phyloP scores from a whole-genome alignment of 768 basidiomycete genomes.

The Auricularia sp. region DNA sequence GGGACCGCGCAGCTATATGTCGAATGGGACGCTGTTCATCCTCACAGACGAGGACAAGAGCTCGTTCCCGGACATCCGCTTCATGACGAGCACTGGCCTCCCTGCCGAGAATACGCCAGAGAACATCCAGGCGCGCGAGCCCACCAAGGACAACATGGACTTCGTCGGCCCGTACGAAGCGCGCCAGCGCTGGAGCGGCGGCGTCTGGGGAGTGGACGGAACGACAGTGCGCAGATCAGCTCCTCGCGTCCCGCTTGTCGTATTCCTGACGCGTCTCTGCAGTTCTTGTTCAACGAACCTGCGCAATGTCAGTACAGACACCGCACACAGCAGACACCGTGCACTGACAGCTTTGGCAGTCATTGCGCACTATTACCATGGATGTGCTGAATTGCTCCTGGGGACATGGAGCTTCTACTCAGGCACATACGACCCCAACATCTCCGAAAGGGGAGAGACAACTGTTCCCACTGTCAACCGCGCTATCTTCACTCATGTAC shows the following conservation, averaged over 20 bases:
- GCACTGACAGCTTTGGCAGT: constrained; percentile 24
- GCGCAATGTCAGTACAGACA: constrained; percentile 34
- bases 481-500: constrained; percentile 49
- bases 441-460: constrained; percentile 22
- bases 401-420: constrained; percentile 68
- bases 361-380: constrained; percentile 82
- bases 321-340: not conserved
- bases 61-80: constrained; percentile 34
- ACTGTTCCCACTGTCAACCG: constrained; percentile 46
- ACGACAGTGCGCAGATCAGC: constrained; percentile 46
- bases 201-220: constrained; percentile 59
- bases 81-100: constrained; percentile 63
- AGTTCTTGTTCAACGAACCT: constrained; percentile 50
- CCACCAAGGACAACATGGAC: constrained; percentile 51
- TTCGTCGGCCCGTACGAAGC: constrained; percentile 55
- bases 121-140: constrained; percentile 56
- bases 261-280: not conserved
- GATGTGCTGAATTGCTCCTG: constrained; percentile 70
- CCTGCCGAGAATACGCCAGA: constrained; percentile 48
- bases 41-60: constrained; percentile 35
- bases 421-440: constrained; percentile 20
- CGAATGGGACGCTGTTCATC: constrained; percentile 70
- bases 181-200: constrained; percentile 45
- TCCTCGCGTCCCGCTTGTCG: not conserved
- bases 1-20: constrained; percentile 42